A percentile compares a stretch with the other conserved stretches of the same genome.
Conservation (phyloP, 306 rosid species). For the Inga oerstediana region DNA sequence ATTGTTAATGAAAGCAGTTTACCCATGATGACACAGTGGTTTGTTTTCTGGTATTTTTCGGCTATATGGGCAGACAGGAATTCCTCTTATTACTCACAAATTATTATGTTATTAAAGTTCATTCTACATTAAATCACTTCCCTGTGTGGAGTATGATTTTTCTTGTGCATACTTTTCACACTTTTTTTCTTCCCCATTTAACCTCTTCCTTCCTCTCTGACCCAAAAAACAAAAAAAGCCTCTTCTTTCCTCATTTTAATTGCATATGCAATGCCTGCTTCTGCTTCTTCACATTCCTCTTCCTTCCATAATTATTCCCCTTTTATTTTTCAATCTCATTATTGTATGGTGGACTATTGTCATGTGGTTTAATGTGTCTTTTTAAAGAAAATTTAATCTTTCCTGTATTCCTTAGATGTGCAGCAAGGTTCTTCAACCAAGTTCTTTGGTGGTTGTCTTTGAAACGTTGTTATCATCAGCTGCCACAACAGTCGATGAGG, state of each 20-base stretch:
- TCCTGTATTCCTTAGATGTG: slow-evolving; percentile 70
- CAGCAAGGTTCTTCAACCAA: slow-evolving; percentile 87
- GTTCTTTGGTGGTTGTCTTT: slow-evolving; percentile 79
- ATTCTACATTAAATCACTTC: slow-evolving; percentile 20
- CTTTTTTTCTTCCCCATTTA: slow-evolving; percentile 14
- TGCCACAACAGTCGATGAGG: slow-evolving; percentile 96
- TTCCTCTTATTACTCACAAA: not conserved
- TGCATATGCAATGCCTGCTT: not conserved
- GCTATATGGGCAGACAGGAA: slow-evolving; percentile 15
- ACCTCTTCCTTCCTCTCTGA: not conserved
- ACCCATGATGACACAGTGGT: not conserved
- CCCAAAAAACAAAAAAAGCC: too few relatives aligned
- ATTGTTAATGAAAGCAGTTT: slow-evolving; percentile 14
- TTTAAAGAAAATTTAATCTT: not conserved
- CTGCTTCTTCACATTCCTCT: slow-evolving; percentile 12
- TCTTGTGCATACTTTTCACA: slow-evolving; percentile 10
- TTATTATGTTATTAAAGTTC: not conserved
- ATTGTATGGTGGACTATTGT: slow-evolving; percentile 4
- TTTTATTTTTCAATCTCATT: slow-evolving; percentile 3
- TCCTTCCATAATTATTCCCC: slow-evolving; percentile 3
- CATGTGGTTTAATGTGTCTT: slow-evolving; percentile 7
- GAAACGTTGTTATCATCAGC: slow-evolving; percentile 94
- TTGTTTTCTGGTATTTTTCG: slow-evolving; percentile 17
- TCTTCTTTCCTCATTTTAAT: too few relatives aligned
- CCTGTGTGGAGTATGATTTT: not conserved